Evolutionary conservation across 1,284 basidiomycete genomes (phyloP).

Genomic region (Caloboletus inedulis): DNA sequence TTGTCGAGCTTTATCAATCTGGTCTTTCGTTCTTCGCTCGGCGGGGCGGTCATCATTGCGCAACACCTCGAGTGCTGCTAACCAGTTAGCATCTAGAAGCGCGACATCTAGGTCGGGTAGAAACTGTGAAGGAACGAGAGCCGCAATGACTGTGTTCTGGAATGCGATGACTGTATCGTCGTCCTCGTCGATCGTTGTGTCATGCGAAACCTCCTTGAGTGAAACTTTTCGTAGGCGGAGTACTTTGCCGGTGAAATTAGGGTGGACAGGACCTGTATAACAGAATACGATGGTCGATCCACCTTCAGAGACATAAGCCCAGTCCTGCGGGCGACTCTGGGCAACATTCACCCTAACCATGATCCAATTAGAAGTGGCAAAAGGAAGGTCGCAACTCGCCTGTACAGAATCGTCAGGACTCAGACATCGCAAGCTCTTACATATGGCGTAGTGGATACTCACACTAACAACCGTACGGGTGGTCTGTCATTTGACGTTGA

Average conservation of each 20-base stretch:
- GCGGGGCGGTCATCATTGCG: slow-evolving; percentile 53
- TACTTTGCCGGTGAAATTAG: slow-evolving; percentile 58
- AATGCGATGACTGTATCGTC: slow-evolving; percentile 64
- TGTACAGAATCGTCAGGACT: too few relatives aligned
- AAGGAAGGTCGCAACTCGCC: background rate
- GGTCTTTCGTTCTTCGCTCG: slow-evolving; percentile 51
- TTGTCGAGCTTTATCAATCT: slow-evolving; percentile 52
- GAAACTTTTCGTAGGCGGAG: slow-evolving; percentile 69
- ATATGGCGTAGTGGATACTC: background rate
- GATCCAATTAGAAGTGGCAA: background rate
- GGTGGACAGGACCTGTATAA: slow-evolving; percentile 56
- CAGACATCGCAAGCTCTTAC: background rate
- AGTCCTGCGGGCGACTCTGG: slow-evolving; percentile 55
- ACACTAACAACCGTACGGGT: too few relatives aligned
- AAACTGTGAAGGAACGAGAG: slow-evolving; percentile 55
- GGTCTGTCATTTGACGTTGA: background rate
- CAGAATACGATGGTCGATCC: slow-evolving; percentile 87
- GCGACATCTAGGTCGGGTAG: slow-evolving; percentile 58
- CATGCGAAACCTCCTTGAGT: slow-evolving; percentile 2
- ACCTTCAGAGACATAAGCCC: slow-evolving; percentile 86
- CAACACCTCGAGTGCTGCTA: slow-evolving; percentile 47
- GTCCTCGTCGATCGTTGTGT: slow-evolving; percentile 21
- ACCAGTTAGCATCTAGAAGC: slow-evolving; percentile 58
- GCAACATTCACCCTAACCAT: slow-evolving; percentile 23
- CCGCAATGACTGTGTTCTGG: slow-evolving; percentile 56